A percentile compares a stretch with the other conserved stretches of the same genome.
Conservation (phyloP, 2,329 filamentous ascomycete species). For the Pseudogymnoascus sp. region DNA sequence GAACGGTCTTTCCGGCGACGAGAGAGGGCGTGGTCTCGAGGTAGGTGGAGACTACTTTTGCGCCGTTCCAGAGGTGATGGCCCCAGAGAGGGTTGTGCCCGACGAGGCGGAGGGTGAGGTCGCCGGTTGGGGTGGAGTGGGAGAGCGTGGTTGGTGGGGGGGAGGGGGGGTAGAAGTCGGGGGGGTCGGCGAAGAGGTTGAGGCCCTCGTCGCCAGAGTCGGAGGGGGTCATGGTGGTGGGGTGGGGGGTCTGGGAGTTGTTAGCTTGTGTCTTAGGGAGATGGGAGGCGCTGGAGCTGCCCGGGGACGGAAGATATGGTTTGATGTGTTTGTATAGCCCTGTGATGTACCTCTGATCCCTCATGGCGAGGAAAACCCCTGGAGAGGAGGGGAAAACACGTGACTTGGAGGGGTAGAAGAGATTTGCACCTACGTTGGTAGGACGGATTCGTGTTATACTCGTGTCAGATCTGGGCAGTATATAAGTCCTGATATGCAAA, state of each 20-base stretch:
- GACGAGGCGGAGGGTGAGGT: slow-evolving; percentile 60
- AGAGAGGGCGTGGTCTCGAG: slow-evolving; percentile 62
- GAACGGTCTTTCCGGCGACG: slow-evolving; percentile 59
- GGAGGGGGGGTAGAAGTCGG: slow-evolving; percentile 69
- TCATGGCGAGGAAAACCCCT: neutral
- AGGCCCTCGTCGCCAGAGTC: slow-evolving; percentile 18
- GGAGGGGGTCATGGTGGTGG: slow-evolving; percentile 1
- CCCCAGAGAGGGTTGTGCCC: slow-evolving; percentile 86
- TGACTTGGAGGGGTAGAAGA: neutral
- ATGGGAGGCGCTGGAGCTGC: neutral
- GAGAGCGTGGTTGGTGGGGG: slow-evolving; percentile 65
- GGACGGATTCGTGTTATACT: neutral
- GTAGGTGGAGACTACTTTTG: slow-evolving; percentile 67
- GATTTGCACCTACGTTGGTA: neutral
- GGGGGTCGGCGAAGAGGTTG: slow-evolving; percentile 70
- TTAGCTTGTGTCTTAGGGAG: neutral
- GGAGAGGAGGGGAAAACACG: neutral
- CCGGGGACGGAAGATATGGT: neutral
- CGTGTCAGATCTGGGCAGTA: neutral
- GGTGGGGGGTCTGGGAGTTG: slow-evolving; percentile 10
- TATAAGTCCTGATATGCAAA: neutral
- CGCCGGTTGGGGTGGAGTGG: slow-evolving; percentile 60
- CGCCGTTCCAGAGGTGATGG: slow-evolving; percentile 86
- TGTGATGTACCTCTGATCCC: neutral
- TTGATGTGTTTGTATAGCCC: neutral